These are phyloP conservation scores for Naganishia vaughanmartiniae DNA, from an alignment of 768 basidiomycete species.

Conservation along the genomic window DNA sequence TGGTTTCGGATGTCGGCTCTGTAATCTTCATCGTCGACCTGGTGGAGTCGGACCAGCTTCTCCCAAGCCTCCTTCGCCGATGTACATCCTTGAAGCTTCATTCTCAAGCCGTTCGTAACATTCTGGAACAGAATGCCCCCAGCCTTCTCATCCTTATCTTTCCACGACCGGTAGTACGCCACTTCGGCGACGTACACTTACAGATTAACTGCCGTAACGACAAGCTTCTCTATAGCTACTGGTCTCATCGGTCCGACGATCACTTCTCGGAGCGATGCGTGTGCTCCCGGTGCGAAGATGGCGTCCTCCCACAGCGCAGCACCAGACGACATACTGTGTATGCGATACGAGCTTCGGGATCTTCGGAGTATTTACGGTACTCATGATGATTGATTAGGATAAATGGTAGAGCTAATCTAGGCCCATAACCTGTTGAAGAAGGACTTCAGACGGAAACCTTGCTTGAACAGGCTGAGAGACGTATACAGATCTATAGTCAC, in stretches of 20 bases:
- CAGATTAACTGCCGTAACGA: not conserved
- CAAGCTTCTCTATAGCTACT: not conserved
- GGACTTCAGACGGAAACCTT: constrained; percentile 18
- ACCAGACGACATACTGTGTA: constrained; percentile 13
- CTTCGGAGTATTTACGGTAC: constrained; percentile 7
- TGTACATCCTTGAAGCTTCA: constrained; percentile 14
- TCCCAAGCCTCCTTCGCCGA: constrained; percentile 19
- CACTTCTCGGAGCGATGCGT: constrained; percentile 1
- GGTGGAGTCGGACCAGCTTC: constrained; percentile 6
- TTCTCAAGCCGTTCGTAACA: constrained; percentile 23
- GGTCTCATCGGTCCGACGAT: constrained; percentile 5
- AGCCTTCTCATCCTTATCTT: constrained; percentile 27
- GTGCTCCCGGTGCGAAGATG: constrained; percentile 16
- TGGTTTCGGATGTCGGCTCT: constrained; percentile 25
- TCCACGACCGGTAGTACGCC: constrained; percentile 21
- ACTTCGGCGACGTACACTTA: constrained; percentile 13
- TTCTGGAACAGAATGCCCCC: constrained; percentile 14
- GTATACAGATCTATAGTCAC: constrained; percentile 5
- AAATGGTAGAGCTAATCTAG: constrained; percentile 7
- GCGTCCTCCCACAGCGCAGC: constrained; percentile 18
- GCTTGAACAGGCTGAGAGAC: constrained; percentile 4
- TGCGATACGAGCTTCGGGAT: constrained; percentile 21
- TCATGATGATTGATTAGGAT: constrained; percentile 7
- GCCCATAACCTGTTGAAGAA: constrained; percentile 24
- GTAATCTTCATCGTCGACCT: constrained; percentile 24